phyloP scores from a whole-genome alignment of 2,329 filamentous ascomycete genomes.

The Amphichorda felina region DNA sequence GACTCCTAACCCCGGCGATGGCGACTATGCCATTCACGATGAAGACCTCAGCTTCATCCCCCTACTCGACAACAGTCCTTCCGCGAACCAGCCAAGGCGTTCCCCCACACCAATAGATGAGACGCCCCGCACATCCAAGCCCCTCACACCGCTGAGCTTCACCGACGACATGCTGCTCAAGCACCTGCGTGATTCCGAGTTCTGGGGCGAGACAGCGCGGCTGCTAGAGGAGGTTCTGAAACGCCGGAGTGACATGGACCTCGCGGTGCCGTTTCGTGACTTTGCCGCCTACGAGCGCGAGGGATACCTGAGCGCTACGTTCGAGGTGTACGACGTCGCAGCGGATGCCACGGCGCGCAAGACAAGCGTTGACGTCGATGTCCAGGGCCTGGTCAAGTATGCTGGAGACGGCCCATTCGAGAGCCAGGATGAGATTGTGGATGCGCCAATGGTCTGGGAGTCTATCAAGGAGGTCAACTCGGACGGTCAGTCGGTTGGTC shows the following conservation, averaged over 20 bases:
- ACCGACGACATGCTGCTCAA: constrained; percentile 28
- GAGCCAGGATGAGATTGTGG: constrained; percentile 16
- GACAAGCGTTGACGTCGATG: constrained; percentile 15
- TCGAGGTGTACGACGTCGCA: constrained; percentile 45
- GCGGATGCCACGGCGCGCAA: constrained; percentile 26
- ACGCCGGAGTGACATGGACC: constrained; percentile 19
- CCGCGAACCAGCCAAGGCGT: constrained; percentile 1
- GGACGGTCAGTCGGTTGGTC: constrained; percentile 32
- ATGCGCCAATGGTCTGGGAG: constrained; percentile 28
- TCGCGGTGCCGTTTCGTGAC: constrained; percentile 15
- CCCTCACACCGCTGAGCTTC: constrained; percentile 15
- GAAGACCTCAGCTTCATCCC: constrained; percentile 20
- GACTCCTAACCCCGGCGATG: constrained; percentile 10
- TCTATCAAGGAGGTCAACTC: constrained; percentile 24
- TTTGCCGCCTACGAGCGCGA: constrained; percentile 24
- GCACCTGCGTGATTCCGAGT: constrained; percentile 26
- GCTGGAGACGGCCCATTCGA: constrained; percentile 11
- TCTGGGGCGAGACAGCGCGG: constrained; percentile 24
- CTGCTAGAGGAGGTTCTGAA: constrained; percentile 24
- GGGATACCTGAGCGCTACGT: constrained; percentile 34
- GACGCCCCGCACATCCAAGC: constrained; percentile 5
- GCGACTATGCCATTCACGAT: constrained; percentile 11
- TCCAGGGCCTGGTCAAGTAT: constrained; percentile 12
- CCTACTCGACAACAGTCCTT: constrained; percentile 10
- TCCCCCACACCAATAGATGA: constrained; percentile 7